Evolutionary conservation across 2,329 filamentous ascomycete genomes (phyloP), one percentile per base, ranked within the genome.

Genomic region (Ceratocystis alfenasii): DNA sequence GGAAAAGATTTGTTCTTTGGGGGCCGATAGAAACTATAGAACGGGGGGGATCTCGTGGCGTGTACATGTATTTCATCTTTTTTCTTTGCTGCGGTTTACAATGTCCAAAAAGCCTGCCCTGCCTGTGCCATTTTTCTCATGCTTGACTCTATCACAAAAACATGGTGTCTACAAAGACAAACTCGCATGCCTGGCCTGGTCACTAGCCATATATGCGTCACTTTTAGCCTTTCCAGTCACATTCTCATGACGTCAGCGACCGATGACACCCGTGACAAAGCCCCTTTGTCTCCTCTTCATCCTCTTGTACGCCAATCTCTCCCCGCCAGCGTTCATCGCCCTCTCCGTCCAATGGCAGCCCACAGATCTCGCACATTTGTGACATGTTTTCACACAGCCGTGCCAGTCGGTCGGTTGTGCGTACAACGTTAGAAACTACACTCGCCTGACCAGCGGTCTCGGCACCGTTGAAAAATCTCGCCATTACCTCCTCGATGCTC

Each of bases 391-490:
- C 70, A 30, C 55, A 30, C 0, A 78, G 73, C 30, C 83, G 76
- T 59, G 85, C 79, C 50, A 97, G 80, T 75, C 95, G 96, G 63
- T 85, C 87, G n/a, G 89, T 87, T 44, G 93, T 99, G 69, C 90
- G 85, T 4, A 96, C 93, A 8, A 99, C 94, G 73, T 99, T 99
- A 41, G 92, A 88, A 70, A 99, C 92, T 66, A 97, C 90, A 65
- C 2, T 92, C 89, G 72, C 95, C 96, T 67, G 87, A 88, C 69
- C 85, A 83, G 73, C 96, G 92, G 17, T 96, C 74, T 48, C 90
- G 50, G 60, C 63, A 36, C 85, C 87, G 70, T 85, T 83, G 72
- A 99, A 96, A 74, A 96, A 99, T 66, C 90, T 86, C 67, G 81
- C 78, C 87, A 97, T 92, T 65, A 99, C 82, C 70, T 92, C 87